Evolutionary conservation across 2,329 filamentous ascomycete species (phyloP).

Genomic region (Ophiostoma ulmi): DNA sequence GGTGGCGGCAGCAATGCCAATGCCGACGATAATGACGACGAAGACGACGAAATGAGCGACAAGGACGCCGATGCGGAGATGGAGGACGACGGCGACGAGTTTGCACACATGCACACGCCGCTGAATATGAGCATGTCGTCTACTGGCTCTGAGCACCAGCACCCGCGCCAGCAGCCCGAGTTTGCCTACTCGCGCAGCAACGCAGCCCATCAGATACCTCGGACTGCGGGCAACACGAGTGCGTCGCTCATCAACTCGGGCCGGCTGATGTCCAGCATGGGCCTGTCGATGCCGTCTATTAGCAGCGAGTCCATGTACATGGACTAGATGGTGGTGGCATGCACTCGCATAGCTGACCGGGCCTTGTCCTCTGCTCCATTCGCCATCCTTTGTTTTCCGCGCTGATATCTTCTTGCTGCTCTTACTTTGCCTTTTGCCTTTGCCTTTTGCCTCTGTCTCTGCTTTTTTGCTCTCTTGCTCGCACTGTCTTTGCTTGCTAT

Average conservation of each 20-base stretch:
- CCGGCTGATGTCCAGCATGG: conserved; percentile 37
- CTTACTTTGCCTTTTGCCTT: neutral
- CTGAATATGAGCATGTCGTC: neutral
- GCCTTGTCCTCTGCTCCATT: neutral
- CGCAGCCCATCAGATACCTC: conserved; percentile 32
- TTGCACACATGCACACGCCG: conserved; percentile 45
- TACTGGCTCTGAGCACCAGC: neutral
- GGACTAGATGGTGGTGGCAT: conserved; percentile 35
- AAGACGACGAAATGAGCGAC: conserved; percentile 18
- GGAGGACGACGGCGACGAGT: conserved; percentile 58
- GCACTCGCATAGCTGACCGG: neutral
- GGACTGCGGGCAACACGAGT: conserved; percentile 29
- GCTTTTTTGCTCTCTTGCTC: neutral
- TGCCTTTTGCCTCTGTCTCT: neutral
- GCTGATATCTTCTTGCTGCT: neutral
- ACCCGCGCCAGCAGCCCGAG: conserved; percentile 16
- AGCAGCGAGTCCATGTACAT: conserved; percentile 49
- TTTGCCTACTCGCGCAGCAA: conserved; percentile 35
- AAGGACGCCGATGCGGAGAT: conserved; percentile 42
- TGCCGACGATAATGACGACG: conserved; percentile 7
- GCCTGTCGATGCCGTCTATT: conserved; percentile 43
- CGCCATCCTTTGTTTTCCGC: neutral
- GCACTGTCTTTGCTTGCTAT: neutral
- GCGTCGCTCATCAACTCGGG: conserved; percentile 18
- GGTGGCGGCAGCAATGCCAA: neutral